Percentiles rank a stretch among this genome's conserved stretches.
These are phyloP conservation scores for Terfezia claveryi DNA, from an alignment of 495 filamentous ascomycete genomes.

Conservation along the genomic window DNA sequence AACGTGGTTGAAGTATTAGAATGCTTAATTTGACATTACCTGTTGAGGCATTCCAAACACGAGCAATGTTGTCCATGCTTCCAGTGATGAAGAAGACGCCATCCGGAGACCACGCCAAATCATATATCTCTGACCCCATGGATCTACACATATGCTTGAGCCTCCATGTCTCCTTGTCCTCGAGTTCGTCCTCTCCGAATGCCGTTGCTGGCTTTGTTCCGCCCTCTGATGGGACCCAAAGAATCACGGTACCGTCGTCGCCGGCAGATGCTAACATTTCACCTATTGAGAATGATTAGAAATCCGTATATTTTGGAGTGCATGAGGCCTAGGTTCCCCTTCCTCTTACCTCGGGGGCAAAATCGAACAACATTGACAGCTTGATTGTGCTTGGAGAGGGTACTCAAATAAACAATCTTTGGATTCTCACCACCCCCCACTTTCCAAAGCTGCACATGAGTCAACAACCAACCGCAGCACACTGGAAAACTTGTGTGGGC, in stretches of 20 bases:
- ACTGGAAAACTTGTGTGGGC: not conserved
- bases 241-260: constrained; percentile 86
- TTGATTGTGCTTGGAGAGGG: constrained; percentile 79
- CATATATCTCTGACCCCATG: constrained; percentile 83
- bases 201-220: constrained; percentile 31
- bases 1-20: not conserved
- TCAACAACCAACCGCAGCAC: not conserved
- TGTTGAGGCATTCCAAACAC: constrained; percentile 88
- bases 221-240: constrained; percentile 79
- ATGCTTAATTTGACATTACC: constrained; percentile 29
- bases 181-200: constrained; percentile 50
- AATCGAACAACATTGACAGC: constrained; percentile 96
- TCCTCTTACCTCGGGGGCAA: constrained; percentile 56
- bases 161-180: constrained; percentile 93
- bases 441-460: constrained; percentile 52
- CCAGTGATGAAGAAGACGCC: constrained; percentile 91
- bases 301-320: not conserved
- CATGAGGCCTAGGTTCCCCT: not conserved
- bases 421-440: constrained; percentile 72
- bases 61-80: constrained; percentile 95
- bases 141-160: constrained; percentile 95
- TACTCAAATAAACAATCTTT: constrained; percentile 75
- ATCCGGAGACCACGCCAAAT: constrained; percentile 95
- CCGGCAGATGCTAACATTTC: constrained; percentile 87
- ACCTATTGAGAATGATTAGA: constrained; percentile 28